phyloP scores from a whole-genome alignment of 495 filamentous ascomycete genomes.

The Lophiostoma macrostomum region DNA sequence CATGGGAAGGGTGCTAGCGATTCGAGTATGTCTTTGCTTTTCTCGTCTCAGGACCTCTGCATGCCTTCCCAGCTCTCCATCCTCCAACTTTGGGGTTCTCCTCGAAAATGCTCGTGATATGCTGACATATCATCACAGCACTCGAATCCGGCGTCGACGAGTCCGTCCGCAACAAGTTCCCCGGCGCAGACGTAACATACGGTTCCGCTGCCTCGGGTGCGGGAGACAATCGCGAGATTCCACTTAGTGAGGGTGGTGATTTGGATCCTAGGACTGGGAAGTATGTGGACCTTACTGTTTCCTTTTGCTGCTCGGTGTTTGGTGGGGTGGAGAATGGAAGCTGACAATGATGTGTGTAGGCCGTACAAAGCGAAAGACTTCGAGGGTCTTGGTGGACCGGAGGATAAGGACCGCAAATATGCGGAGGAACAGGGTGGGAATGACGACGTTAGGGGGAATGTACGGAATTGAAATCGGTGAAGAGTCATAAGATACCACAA shows the following conservation, averaged over 20 bases:
- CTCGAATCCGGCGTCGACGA: conserved; percentile 55
- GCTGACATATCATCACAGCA: too few relatives aligned
- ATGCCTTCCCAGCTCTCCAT: background rate
- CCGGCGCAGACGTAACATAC: conserved; percentile 45
- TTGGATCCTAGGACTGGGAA: conserved; percentile 47
- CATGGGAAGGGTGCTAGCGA: conserved; percentile 36
- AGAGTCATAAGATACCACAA: too few relatives aligned
- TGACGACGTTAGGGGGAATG: conserved; percentile 45
- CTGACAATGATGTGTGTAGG: conserved; percentile 13
- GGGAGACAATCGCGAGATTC: conserved; percentile 55
- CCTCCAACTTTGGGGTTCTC: too few relatives aligned
- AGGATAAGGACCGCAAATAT: conserved; percentile 46
- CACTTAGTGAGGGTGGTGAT: conserved; percentile 51
- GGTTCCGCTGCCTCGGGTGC: conserved; percentile 48
- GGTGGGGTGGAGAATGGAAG: background rate
- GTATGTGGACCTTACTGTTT: conserved; percentile 25
- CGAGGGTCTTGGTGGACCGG: conserved; percentile 52
- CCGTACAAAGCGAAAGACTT: conserved; percentile 49
- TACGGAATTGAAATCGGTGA: too few relatives aligned
- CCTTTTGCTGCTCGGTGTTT: too few relatives aligned
- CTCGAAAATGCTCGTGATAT: too few relatives aligned
- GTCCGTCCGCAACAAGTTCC: conserved; percentile 46
- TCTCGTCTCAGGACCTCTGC: background rate
- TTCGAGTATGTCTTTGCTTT: conserved; percentile 43
- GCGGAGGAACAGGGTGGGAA: conserved; percentile 45